These are phyloP conservation scores for Calocybe cyanea DNA, from an alignment of 768 basidiomycete genomes.

Conservation along the genomic window DNA sequence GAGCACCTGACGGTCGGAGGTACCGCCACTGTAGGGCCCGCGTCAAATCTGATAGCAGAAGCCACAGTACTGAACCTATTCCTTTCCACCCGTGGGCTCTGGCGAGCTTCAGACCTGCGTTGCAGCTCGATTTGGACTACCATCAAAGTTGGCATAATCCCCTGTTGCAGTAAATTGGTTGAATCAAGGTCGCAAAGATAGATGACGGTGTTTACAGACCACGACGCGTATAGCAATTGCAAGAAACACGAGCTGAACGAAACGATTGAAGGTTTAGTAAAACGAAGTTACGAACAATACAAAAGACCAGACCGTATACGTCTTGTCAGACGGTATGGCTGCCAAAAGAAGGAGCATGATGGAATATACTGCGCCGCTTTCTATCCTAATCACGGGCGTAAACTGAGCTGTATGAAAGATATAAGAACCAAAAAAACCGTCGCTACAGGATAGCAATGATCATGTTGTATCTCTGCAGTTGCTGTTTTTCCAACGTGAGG, in stretches of 20 bases:
- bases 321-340: background rate
- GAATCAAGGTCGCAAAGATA: background rate
- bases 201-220: background rate
- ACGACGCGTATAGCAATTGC: background rate
- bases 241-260: background rate
- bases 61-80: too few relatives aligned
- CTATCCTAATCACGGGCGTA: background rate
- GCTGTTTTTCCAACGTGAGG: background rate
- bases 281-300: background rate
- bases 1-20: too few relatives aligned
- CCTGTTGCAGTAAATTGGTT: background rate
- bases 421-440: background rate
- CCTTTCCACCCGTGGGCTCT: too few relatives aligned
- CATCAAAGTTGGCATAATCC: background rate
- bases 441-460: background rate
- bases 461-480: background rate
- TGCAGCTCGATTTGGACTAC: background rate
- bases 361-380: background rate
- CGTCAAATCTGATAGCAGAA: background rate
- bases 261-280: background rate
- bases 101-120: background rate
- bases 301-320: background rate
- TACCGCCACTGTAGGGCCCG: background rate
- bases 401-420: background rate
- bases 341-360: background rate